Conservation (phyloP, 2,329 filamentous ascomycete species). For the Triangularia verruculosa region DNA sequence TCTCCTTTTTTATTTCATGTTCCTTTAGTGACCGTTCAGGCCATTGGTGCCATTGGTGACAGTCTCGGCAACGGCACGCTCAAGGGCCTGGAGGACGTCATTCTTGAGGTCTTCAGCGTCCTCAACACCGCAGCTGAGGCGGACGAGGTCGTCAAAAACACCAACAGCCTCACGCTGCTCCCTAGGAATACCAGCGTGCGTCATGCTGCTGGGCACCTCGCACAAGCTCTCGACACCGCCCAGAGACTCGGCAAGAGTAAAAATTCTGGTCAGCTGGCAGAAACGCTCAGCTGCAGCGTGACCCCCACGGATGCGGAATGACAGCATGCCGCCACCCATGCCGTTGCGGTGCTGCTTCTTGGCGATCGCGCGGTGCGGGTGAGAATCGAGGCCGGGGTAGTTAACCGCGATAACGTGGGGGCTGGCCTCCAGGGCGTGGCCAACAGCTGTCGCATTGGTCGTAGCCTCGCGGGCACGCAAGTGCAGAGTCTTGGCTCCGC, state of each 20-base stretch:
- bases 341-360: slow-evolving; percentile 88
- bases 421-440: slow-evolving; percentile 72
- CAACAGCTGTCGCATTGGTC: slow-evolving; percentile 75
- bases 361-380: slow-evolving; percentile 82
- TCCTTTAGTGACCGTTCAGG: slow-evolving; percentile 14
- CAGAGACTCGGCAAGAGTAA: slow-evolving; percentile 88
- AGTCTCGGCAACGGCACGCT: slow-evolving; percentile 59
- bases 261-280: slow-evolving; percentile 85
- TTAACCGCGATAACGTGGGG: slow-evolving; percentile 85
- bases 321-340: slow-evolving; percentile 96
- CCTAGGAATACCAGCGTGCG: slow-evolving; percentile 88
- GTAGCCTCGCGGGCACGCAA: slow-evolving; percentile 83
- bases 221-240: slow-evolving; percentile 86
- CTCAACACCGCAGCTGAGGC: slow-evolving; percentile 92
- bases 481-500: slow-evolving; percentile 94
- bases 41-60: slow-evolving; percentile 24
- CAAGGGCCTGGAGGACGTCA: slow-evolving; percentile 77
- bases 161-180: slow-evolving; percentile 89
- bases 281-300: slow-evolving; percentile 83
- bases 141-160: slow-evolving; percentile 90
- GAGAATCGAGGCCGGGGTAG: slow-evolving; percentile 87
- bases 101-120: slow-evolving; percentile 78
- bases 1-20: background rate
- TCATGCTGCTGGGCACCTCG: slow-evolving; percentile 94
- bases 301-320: slow-evolving; percentile 88